These are phyloP conservation scores for Cyclocybe aegerita DNA, from an alignment of 768 basidiomycete genomes.

Conservation along the genomic window DNA sequence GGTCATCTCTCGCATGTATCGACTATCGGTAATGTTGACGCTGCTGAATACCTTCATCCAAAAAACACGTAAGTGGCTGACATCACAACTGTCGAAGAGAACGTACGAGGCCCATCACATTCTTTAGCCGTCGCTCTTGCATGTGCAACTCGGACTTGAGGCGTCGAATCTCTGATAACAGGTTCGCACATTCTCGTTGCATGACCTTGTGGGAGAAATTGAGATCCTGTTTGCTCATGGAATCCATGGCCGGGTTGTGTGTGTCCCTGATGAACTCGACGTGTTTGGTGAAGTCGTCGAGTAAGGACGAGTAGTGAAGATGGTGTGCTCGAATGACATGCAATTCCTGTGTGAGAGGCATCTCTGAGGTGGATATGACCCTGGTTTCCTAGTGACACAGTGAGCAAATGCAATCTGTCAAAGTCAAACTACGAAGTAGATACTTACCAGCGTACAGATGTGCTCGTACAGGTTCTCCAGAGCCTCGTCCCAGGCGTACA, in stretches of 20 bases:
- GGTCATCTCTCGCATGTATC: slow-evolving; percentile 50
- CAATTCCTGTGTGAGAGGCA: slow-evolving; percentile 50
- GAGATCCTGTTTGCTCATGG: slow-evolving; percentile 24
- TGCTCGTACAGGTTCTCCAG: slow-evolving; percentile 52
- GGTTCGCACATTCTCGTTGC: slow-evolving; percentile 46
- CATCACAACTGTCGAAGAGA: neutral
- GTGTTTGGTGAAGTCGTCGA: slow-evolving; percentile 54
- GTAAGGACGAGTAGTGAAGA: slow-evolving; percentile 54
- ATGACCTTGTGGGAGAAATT: slow-evolving; percentile 32
- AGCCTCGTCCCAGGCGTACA: slow-evolving; percentile 64
- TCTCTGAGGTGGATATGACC: slow-evolving; percentile 41
- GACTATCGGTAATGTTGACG: slow-evolving; percentile 58
- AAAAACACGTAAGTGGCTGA: neutral
- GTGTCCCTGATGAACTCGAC: slow-evolving; percentile 50
- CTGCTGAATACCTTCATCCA: slow-evolving; percentile 53
- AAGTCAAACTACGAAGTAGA: neutral
- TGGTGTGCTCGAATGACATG: slow-evolving; percentile 62
- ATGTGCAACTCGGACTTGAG: slow-evolving; percentile 37
- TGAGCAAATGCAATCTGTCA: neutral
- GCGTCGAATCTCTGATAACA: slow-evolving; percentile 50
- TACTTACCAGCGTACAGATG: slow-evolving; percentile 46
- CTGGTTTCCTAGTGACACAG: slow-evolving; percentile 43
- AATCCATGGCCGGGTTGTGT: slow-evolving; percentile 51
- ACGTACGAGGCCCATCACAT: slow-evolving; percentile 51
- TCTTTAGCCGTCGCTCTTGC: slow-evolving; percentile 50